Base-by-base conservation (phyloP, 768 basidiomycete species). In the Boletus eberwhitei region DNA sequence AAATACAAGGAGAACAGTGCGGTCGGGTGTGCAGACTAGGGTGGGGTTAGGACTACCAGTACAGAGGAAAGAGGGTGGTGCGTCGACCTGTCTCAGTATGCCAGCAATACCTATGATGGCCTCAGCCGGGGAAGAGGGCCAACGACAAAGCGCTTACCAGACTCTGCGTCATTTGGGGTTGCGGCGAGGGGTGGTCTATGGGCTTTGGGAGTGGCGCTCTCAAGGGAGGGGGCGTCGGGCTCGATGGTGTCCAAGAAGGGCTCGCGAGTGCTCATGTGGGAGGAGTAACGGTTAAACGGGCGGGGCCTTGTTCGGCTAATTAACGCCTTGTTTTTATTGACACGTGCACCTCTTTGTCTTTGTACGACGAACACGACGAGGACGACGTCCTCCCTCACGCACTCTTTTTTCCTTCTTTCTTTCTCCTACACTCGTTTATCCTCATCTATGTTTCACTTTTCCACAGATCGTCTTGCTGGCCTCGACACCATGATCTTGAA, bases 1-100 rank as follows among this genome's bases (percentile, higher is more conserved):
- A 93, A 72, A 71, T 87, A 98, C 40, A 98, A 79, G 70, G 86
- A 91, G 65, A 94, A 83, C n/a, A 99, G 79, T 14, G 86, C 85
- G 41, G 88, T 63, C 4, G 94, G 89, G 64, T 91, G 90, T 11
- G 88, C 81, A 51, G 90, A 91, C 87, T 90, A 63, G 53, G 39
- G 40, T 4, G 36, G n/a, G 40, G 48, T 69, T 46, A 64, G 60
- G 41, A 54, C 41, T 29, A 29, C 29, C 29, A 29, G 29, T 43
- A 29, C 35, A 32, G 40, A 48, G 22, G 42, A 57, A 50, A 49
- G 56, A 41, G 31, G 34, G 32, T 2, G 55, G 41, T 29, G 31
- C 4, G 55, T 54, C 21, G 74, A 88, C 88, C 79, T 91, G 87
- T 66, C 82, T 81, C 50, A 92, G 82, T 68, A 92, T 87, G 24